Evolutionary conservation across 805 yeast genomes (phyloP), one percentile per base, ranked within the genome.

Genomic region (Yamadazyma phyllophila): DNA sequence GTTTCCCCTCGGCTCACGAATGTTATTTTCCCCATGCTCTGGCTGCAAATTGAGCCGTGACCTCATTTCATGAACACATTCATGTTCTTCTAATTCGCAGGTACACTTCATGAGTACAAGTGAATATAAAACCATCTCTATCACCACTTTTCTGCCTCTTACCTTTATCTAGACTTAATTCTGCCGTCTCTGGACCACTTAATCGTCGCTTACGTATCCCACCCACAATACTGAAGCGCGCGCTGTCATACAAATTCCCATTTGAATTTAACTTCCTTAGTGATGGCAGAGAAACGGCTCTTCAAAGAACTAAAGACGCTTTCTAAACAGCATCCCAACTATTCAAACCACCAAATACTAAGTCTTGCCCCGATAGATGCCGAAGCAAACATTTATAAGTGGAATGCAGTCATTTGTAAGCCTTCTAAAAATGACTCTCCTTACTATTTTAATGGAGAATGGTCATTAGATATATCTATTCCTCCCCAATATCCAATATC

Each of bases 321-420:
- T 42, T 38, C 41, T 15, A 62, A 62, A 43, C 51, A 41, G 16
- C 71, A 69, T 0, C 63, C 69, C 8, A 46, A 43, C 35, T 27
- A 27, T 1, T 31, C 61, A 12, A 68, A 69, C 45, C 68, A 58
- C 11, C 74, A 69, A 50, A 73, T 81, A 7, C 43, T 71, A 4
- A 36, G 53, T 2, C 61, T 83, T 3, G 63, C 57, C 31, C 88
- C 88, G 0, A 50, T 52, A 8, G 52, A 63, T 7, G 69, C 69
- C 38, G 54, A 51, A 13, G 65, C 68, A 16, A 71, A 80, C 51
- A 56, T 83, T 17, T 69, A 69, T 48, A 55, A 59, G 14, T 83
- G 90, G 88, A 55, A 57, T 10, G 76, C 82, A 1, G 56, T 60
- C 2, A 70, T 83, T 10, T 58, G 61, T 33, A 85, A 85, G 11